Evolutionary conservation across 345 rosid genomes (phyloP), one percentile per base, ranked within the genome.

Genomic region (Syzygium oleosum): DNA sequence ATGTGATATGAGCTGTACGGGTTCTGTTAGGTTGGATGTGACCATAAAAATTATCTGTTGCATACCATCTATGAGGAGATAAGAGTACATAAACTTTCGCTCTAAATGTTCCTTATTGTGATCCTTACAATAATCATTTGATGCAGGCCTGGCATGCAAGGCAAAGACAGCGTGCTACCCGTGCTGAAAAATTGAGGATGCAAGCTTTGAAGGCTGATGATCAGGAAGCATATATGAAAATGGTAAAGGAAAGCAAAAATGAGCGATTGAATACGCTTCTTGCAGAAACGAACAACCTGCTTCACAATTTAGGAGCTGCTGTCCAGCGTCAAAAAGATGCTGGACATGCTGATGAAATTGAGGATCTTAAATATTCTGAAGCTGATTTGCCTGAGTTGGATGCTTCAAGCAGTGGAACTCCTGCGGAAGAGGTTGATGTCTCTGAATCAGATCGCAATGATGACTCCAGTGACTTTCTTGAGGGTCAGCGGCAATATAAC

Each of bases 181-280:
- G 99, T 79, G 99, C 99, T 86, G 99, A 98, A 93, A 98, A 97
- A 90, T 89, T 98, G 91, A 96, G 99, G 91, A 91, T 98, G 90
- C 97, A 95, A 92, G 99, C 99, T 85, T 93, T 98, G 90, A 98
- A 97, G 93, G 95, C 98, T 78, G 99, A 97, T 92, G 98, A 98
- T 89, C 98, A 98, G 91, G 99, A 96, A 92, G 98, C 98, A 88
- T 98, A 98, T 90, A 95, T 96, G 98, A 94, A 94, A 93, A 89
- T 98, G 87, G 99, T 98, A 34, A 98, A 98, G 94, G 98, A 98
- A 93, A 98, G 99, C 89, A 98, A 98, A 90, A 98, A 98, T 88
- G 98, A 97, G 91, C 91, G 99, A 79, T 91, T 98, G 65, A 98
- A 99, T 84, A 95, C 91, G 53, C 98, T 98, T 91, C 97, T 98